Base-by-base conservation (phyloP, 495 filamentous ascomycete species). In the Trichoderma asperelloides region DNA sequence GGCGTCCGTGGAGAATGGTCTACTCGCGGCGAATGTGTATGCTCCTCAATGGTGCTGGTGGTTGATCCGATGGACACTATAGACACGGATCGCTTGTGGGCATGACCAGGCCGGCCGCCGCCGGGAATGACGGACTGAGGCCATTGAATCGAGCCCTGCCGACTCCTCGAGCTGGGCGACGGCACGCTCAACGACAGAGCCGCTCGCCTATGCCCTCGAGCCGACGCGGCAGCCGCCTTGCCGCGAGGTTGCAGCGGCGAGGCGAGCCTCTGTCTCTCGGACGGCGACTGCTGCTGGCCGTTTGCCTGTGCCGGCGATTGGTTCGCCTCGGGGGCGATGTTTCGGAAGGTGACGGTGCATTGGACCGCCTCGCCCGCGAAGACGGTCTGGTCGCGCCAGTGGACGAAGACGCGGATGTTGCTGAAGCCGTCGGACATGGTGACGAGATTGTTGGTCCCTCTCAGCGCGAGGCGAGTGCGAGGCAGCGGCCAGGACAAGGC, bases 311-410 rank as follows among this genome's bases (percentile, higher is more conserved):
- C 40, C 30, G 30, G 67, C 1, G 41, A 40, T n/a, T 68, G 64
- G 68, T 43, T 33, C 47, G 33, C 37, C 21, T 60, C 63, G 28
- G 40, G 7, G 28, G 63, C 75, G 68, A 93, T 84, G 74, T 98
- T 98, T 78, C 90, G 94, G 79, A 98, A 98, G 51, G 91, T 97
- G 72, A 98, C 97, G 64, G 86, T 92, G 78, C 95, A 97, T 78
- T 93, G 89, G 71, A 98, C 83, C 71, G 93, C 88, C 79, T 98
- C 95, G 69, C 96, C 96, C 39, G 96, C 91, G 77, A 97, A 98
- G 69, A 98, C 92, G 60, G 88, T 92, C 76, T 89, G 87, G 72
- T 91, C 91, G 75, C 89, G 90, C 91, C 89, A 98, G 78, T 89
- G 87, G 74, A 98, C 91, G 73, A 93, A 98, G 76, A 97, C 94